Base-by-base conservation (phyloP, 2,329 filamentous ascomycete genomes). In the Botryosphaeria agaves region DNA sequence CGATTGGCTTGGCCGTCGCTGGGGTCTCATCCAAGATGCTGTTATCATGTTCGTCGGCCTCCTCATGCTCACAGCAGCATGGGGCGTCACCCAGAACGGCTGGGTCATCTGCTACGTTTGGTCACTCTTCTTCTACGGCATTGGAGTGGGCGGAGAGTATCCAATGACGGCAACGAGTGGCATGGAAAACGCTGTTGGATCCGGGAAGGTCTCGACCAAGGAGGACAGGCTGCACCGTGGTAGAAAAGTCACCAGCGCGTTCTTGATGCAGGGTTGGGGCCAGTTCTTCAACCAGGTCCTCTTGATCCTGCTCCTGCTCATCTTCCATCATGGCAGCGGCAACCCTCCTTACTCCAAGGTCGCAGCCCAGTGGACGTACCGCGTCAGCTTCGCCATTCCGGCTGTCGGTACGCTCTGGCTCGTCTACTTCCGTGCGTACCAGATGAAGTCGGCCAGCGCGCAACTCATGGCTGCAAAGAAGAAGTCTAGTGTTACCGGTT, bases 191-290 rank as follows among this genome's bases (percentile, higher is more conserved):
- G 78, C 82, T 11, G 77, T 85, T 27, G 73, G 80, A n/a, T 57
- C 82, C 21, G 85, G 87, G 37, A 85, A 77, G 52, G 60, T 93
- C 32, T 94, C 87, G 5, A 93, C 84, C 34, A 77, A 76, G 38
- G 83, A 93, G 32, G 87, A 95, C 52, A 82, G 87, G 51, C 73
- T 95, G 31, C 87, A 95, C 62, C 83, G 87, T 57, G 87, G 87
- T 39, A 81, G 87, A 48, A 92, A 92, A 56, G 87, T 94, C 51
- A 93, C 84, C 41, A 83, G 78, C 53, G 85, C 87, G 34, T 95
- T 95, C 63, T 57, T 95, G 57, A 94, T 95, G 87, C 87, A 95
- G 57, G 87, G 87, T 32, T 95, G 87, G 87, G 87, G 87, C 41
- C 87, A 95, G 56, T 81, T 93, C 52, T 64, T 81, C 62, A 95